These are phyloP conservation scores for Udeniomyces megalosporus DNA, from an alignment of 768 basidiomycete species.

Conservation along the genomic window DNA sequence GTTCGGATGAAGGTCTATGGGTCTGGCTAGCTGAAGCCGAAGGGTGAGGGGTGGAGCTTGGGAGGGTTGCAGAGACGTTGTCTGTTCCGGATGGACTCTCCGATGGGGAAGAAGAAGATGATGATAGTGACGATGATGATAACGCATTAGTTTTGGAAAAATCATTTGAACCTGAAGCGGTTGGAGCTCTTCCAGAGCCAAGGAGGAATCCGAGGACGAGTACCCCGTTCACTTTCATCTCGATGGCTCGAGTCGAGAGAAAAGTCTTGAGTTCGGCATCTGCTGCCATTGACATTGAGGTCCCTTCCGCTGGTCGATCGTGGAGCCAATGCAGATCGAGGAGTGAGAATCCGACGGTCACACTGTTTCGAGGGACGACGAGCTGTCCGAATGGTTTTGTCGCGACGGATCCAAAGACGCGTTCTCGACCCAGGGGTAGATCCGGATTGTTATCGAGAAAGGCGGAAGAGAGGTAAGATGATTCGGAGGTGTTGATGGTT, in stretches of 20 bases:
- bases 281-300: too few species aligned
- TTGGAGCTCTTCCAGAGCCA: neutral
- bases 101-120: neutral
- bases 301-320: neutral
- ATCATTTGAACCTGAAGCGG: neutral
- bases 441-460: neutral
- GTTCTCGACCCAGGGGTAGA: conserved; percentile 8
- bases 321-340: conserved; percentile 22
- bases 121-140: neutral
- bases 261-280: conserved; percentile 7
- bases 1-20: too few species aligned
- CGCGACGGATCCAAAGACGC: conserved; percentile 18
- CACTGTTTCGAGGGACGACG: conserved; percentile 17
- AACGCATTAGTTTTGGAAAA: neutral
- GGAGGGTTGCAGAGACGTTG: neutral
- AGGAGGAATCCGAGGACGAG: neutral
- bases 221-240: neutral
- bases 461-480: conserved; percentile 7
- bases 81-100: too few species aligned
- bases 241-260: neutral
- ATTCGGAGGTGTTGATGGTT: conserved; percentile 3
- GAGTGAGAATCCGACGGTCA: conserved; percentile 21
- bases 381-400: conserved; percentile 17
- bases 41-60: neutral
- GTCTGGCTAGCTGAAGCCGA: too few species aligned